Evolutionary conservation across 192 early-diverging fungal genomes (phyloP).

Genomic region (Entomortierella parvispora): DNA sequence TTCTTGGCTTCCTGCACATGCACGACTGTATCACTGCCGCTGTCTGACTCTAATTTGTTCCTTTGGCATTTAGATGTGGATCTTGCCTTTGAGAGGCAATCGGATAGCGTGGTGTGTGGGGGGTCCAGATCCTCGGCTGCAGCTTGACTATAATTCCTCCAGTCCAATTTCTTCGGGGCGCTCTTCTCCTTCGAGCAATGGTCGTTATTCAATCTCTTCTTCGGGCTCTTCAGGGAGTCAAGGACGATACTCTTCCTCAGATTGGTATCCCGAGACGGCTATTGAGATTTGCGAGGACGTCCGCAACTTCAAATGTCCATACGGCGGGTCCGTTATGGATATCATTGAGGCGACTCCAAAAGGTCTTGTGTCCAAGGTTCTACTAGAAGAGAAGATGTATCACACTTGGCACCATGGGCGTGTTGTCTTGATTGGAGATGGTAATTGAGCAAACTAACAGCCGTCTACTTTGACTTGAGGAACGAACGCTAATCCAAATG

Average conservation of each 20-base stretch:
- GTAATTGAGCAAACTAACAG: too few species aligned
- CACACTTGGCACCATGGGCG: conserved; percentile 49
- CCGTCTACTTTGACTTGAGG: too few species aligned
- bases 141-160: conserved; percentile 7
- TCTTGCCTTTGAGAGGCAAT: conserved; percentile 44
- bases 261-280: conserved; percentile 49
- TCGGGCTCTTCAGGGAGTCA: background rate
- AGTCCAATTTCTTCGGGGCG: too few species aligned
- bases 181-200: background rate
- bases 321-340: conserved; percentile 48
- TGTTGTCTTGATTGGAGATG: conserved; percentile 43
- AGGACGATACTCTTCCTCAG: conserved; percentile 2
- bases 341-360: conserved; percentile 46
- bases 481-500: too few species aligned
- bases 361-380: conserved; percentile 38
- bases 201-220: background rate
- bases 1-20: too few species aligned
- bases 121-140: conserved; percentile 41
- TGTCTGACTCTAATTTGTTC: background rate
- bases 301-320: conserved; percentile 49
- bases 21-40: background rate
- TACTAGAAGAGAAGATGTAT: conserved; percentile 46
- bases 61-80: conserved; percentile 39
- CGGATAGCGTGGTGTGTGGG: conserved; percentile 50
- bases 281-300: conserved; percentile 51